Evolutionary conservation across 306 rosid genomes (phyloP), one percentile per base, ranked within the genome.

Genomic region (Citrullus mucosospermus): DNA sequence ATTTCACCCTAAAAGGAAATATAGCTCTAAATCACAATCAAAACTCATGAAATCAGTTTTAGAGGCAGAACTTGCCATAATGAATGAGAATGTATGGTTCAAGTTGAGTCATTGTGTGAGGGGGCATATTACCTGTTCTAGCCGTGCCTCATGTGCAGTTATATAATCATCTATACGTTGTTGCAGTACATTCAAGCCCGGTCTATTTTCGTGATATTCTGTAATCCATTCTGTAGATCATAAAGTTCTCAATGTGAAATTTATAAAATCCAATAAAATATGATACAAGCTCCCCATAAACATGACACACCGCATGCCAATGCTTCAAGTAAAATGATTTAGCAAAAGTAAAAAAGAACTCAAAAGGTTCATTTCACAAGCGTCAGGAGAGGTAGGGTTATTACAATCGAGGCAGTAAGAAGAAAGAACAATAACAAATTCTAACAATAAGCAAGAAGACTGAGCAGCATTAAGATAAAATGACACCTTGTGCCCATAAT

Each of bases 161-260:
- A 91, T 82, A 68, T 88, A 95, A 53, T 91, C 90, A 60, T 95
- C 93, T 34, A 95, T 88, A 70, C 85, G 89, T 70, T 86, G 81
- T 76, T 88, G 91, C 88, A 95, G 88, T 39, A 82, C 82, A 67
- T 86, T 81, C 84, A 89, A 79, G 48, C 92, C 92, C 16, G 91
- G 96, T 84, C 95, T 91, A 78, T 84, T 86, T 80, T 88, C 88
- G 81, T 83, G 91, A 87, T 85, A 91, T 77, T 90, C 88, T 62
- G 43, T 67, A 53, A 92, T 74, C 98, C 98, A 95, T 78, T 92
- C 98, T 94, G 93, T 43, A 73, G 79, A 81, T 85, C 54, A 39
- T 79, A 53, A 76, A 75, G 77, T 66, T n/a, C 63, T 32, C 50
- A 82, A 41, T 83, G 80, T 85, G 63, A 60, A 82, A 83, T 54